Evolutionary conservation across 768 basidiomycete genomes (phyloP), one percentile per base, ranked within the genome.

Genomic region (Calocera cornea): DNA sequence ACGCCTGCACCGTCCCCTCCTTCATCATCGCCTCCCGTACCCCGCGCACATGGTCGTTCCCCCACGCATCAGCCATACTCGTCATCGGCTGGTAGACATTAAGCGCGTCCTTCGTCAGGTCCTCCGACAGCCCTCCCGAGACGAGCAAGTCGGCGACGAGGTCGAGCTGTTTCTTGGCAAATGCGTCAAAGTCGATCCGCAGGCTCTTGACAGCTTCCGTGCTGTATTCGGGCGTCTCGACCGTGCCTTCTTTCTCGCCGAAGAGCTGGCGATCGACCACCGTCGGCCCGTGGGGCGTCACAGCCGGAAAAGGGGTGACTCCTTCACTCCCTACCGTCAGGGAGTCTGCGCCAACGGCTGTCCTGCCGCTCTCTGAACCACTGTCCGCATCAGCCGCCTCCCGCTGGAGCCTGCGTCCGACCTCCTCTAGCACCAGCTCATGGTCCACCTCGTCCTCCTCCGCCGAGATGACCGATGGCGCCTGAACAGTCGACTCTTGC

Each of bases 251-350:
- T 40, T 60, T 29, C 54, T 60, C 54, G 54, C 10, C 29, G 16
- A 34, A 22, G 10, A 64, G 65, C 49, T 65, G 68, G 41, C 71
- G 72, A 27, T 71, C 67, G 16, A 31, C n/a, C 14, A 68, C 27
- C 7, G 70, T 65, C 19, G 24, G 54, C 27, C 54, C 54, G 24
- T 33, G 54, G 11, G 54, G 54, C 19, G 54, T 60, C 5, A 60
- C 54, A 10, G 54, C 27, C 19, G 54, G 14, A 5, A 19, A 33
- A 2, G 54, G 54, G 5, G 54, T 60, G 24, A 16, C 31, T 27
- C 7, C 27, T 22, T 19, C 54, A 27, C 54, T 60, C 27, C 2
- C 31, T 22, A 33, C 19, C 10, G 16, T 16, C 31, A 27, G 7
- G 19, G 54, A 60, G 14, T 33, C 54, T 11, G 8, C 16, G 19